phyloP scores from a whole-genome alignment of 768 basidiomycete species.

The Tricholoma sp. region DNA sequence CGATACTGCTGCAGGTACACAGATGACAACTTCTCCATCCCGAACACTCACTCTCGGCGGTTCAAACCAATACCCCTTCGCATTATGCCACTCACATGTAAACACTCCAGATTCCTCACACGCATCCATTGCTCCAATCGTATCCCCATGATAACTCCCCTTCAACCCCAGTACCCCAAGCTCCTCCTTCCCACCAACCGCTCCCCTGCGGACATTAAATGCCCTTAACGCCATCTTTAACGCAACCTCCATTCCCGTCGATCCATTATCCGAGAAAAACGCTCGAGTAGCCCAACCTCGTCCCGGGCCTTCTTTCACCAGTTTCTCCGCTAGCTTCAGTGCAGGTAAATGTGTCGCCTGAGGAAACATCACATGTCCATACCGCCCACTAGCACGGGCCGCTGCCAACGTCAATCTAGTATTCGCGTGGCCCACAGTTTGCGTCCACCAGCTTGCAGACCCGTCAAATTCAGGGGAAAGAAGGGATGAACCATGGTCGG shows the following conservation, averaged over 20 bases:
- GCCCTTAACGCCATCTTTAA: slow-evolving; percentile 93
- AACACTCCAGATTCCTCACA: slow-evolving; percentile 80
- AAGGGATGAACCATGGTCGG: slow-evolving; percentile 16
- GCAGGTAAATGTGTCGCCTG: slow-evolving; percentile 85
- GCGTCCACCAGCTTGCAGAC: slow-evolving; percentile 99
- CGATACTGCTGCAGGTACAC: slow-evolving; percentile 40
- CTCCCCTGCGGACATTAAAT: slow-evolving; percentile 29
- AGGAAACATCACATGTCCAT: slow-evolving; percentile 97
- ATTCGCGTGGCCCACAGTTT: slow-evolving; percentile 80
- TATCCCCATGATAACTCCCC: slow-evolving; percentile 97
- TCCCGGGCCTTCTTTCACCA: slow-evolving; percentile 74
- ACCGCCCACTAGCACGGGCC: slow-evolving; percentile 85
- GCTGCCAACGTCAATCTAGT: slow-evolving; percentile 79
- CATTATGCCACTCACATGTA: slow-evolving; percentile 93
- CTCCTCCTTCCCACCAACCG: slow-evolving; percentile 31
- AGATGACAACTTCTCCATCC: slow-evolving; percentile 49
- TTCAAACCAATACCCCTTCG: slow-evolving; percentile 92
- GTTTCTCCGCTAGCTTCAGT: slow-evolving; percentile 72
- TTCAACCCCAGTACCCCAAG: slow-evolving; percentile 81
- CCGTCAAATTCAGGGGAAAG: slow-evolving; percentile 70
- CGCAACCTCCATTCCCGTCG: slow-evolving; percentile 96
- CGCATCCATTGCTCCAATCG: slow-evolving; percentile 96
- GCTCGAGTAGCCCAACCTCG: slow-evolving; percentile 87
- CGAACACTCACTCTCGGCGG: slow-evolving; percentile 74
- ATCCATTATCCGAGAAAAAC: slow-evolving; percentile 93